Conservation (phyloP, 202 grass and related monocot species). For the Panicum virgatum region DNA sequence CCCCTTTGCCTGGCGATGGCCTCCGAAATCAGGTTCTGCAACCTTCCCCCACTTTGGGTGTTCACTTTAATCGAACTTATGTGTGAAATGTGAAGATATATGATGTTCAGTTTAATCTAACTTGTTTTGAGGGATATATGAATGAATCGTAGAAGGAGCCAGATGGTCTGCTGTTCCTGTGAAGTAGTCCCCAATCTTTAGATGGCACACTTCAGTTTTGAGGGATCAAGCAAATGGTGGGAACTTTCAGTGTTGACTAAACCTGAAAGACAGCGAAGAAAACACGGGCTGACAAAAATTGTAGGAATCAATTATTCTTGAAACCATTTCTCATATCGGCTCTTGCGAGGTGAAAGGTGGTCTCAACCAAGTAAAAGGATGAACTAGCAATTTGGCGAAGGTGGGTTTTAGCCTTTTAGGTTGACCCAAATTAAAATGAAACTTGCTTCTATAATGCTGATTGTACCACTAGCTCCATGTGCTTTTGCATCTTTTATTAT, state of each 20-base stretch:
- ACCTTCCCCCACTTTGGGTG: neutral
- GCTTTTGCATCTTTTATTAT: neutral
- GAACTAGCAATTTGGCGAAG: neutral
- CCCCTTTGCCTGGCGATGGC: neutral
- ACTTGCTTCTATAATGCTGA: neutral
- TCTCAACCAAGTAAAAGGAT: neutral
- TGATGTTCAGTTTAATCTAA: too few species aligned
- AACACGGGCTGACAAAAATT: neutral
- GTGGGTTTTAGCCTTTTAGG: neutral
- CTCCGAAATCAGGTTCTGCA: too few species aligned
- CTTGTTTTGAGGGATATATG: too few species aligned
- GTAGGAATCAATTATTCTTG: neutral
- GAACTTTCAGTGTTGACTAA: neutral
- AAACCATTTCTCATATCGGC: neutral
- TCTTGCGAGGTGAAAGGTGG: too few species aligned
- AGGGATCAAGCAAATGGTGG: conserved; percentile 6
- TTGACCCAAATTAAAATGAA: neutral
- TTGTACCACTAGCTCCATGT: neutral
- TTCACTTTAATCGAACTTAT: conserved; percentile 32
- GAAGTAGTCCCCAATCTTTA: neutral
- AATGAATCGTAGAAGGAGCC: neutral
- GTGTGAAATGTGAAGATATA: neutral
- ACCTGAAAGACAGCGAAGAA: neutral
- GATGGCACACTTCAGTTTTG: neutral
- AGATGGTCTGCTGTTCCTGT: neutral